A percentile compares a stretch with the other conserved stretches of the same genome.
These are phyloP conservation scores for Phialemonium atrogriseum DNA, from an alignment of 2,329 filamentous ascomycete genomes.

Conservation along the genomic window DNA sequence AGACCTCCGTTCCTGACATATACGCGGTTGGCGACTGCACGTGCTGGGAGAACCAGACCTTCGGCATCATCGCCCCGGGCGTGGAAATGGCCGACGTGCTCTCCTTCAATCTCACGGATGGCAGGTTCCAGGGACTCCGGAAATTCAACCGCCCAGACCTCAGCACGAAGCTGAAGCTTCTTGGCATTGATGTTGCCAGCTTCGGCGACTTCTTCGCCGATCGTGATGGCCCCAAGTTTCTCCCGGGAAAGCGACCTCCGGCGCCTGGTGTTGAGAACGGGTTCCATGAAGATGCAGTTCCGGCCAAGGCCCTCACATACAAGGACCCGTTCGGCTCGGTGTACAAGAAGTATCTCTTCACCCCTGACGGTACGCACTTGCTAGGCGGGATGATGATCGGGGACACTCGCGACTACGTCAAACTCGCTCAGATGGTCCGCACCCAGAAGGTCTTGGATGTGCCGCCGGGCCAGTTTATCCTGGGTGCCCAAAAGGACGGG, in stretches of 20 bases:
- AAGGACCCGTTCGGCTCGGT: slow-evolving; percentile 81
- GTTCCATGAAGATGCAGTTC: slow-evolving; percentile 32
- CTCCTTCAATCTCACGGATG: slow-evolving; percentile 83
- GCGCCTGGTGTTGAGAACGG: slow-evolving; percentile 22
- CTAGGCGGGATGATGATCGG: slow-evolving; percentile 98
- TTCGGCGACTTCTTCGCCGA: slow-evolving; percentile 95
- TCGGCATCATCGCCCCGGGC: slow-evolving; percentile 80
- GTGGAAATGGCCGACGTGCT: slow-evolving; percentile 91
- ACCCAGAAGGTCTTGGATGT: slow-evolving; percentile 71
- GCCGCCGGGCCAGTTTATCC: slow-evolving; percentile 72
- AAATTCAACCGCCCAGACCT: slow-evolving; percentile 76
- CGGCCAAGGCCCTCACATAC: slow-evolving; percentile 79
- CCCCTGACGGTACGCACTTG: slow-evolving; percentile 79
- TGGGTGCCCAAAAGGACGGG: slow-evolving; percentile 66
- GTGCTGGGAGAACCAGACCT: slow-evolving; percentile 80
- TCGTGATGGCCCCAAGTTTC: slow-evolving; percentile 66
- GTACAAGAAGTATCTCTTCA: slow-evolving; percentile 93
- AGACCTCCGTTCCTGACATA: slow-evolving; percentile 62
- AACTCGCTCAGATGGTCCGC: slow-evolving; percentile 80
- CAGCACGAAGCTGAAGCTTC: slow-evolving; percentile 83
- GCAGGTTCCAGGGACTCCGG: slow-evolving; percentile 60
- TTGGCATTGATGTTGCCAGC: slow-evolving; percentile 85
- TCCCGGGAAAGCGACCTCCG: slow-evolving; percentile 44
- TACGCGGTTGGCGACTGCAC: slow-evolving; percentile 90
- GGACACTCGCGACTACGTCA: slow-evolving; percentile 84